Evolutionary conservation across 2,329 filamentous ascomycete species (phyloP).

Genomic region (Fusarium decemcellulare): DNA sequence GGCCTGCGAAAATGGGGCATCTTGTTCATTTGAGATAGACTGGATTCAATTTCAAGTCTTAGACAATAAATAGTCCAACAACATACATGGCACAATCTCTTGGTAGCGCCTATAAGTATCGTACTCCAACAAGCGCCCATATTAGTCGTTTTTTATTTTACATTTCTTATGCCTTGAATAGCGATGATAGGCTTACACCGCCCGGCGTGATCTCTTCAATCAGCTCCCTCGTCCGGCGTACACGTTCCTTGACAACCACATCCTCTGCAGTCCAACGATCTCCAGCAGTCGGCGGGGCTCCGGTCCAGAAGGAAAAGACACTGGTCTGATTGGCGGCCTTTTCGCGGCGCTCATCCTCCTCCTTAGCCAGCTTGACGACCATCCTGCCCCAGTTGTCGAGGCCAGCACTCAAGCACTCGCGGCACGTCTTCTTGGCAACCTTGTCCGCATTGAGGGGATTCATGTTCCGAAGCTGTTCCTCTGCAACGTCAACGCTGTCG

Average conservation of each 20-base stretch:
- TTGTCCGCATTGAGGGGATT: conserved; percentile 45
- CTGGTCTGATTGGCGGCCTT: conserved; percentile 44
- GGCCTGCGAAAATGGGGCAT: conserved; percentile 12
- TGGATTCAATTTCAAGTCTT: conserved; percentile 25
- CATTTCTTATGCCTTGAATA: conserved; percentile 58
- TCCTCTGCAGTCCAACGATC: conserved; percentile 70
- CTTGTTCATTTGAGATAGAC: conserved; percentile 38
- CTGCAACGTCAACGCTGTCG: conserved; percentile 86
- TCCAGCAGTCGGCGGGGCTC: conserved; percentile 50
- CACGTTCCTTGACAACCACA: conserved; percentile 67
- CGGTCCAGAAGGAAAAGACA: conserved; percentile 56
- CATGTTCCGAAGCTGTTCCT: conserved; percentile 72
- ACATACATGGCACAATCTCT: conserved; percentile 38
- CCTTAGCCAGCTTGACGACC: conserved; percentile 74
- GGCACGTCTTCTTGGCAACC: conserved; percentile 70
- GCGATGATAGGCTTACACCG: conserved; percentile 49
- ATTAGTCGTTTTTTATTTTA: conserved; percentile 4
- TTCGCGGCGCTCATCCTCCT: conserved; percentile 61
- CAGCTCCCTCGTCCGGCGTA: conserved; percentile 65
- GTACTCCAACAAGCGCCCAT: conserved; percentile 7
- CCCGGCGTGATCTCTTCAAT: conserved; percentile 63
- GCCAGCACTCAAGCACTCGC: conserved; percentile 82
- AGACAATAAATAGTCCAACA: conserved; percentile 22
- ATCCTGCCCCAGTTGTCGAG: conserved; percentile 88
- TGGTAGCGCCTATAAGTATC: conserved; percentile 10